Evolutionary conservation across 768 basidiomycete species (phyloP).

Genomic region (Lanmaoa pseudosensibilis): DNA sequence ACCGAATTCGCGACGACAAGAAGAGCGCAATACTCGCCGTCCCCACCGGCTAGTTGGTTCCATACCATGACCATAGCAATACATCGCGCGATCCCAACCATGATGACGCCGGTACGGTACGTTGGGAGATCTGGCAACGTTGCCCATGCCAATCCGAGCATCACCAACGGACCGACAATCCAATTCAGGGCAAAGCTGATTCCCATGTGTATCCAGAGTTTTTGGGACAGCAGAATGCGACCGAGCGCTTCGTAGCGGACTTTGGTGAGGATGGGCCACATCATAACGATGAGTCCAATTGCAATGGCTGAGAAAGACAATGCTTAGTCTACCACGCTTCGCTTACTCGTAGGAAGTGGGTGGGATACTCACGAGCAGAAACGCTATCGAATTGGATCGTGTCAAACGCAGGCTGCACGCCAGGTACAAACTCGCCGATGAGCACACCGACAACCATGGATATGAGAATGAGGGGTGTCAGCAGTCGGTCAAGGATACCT

Average conservation of each 20-base stretch:
- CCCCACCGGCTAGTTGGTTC: constrained; percentile 72
- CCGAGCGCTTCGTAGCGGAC: constrained; percentile 77
- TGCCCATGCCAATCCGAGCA: constrained; percentile 86
- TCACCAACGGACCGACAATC: constrained; percentile 77
- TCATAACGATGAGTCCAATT: constrained; percentile 81
- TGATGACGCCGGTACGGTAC: constrained; percentile 76
- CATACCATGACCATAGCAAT: constrained; percentile 78
- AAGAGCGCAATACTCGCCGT: constrained; percentile 72
- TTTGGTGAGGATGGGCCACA: constrained; percentile 81
- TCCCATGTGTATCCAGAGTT: constrained; percentile 65
- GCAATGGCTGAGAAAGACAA: constrained; percentile 58
- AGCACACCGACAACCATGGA: constrained; percentile 76
- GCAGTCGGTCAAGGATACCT: constrained; percentile 54
- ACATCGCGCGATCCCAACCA: constrained; percentile 56
- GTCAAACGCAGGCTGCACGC: constrained; percentile 61
- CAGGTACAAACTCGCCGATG: constrained; percentile 65
- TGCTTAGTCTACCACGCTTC: background rate
- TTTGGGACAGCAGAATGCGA: constrained; percentile 47
- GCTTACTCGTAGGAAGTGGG: background rate
- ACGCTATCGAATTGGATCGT: constrained; percentile 65
- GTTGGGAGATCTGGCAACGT: constrained; percentile 76
- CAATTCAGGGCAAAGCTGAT: constrained; percentile 75
- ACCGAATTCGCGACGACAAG: constrained; percentile 79
- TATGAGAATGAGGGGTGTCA: constrained; percentile 65
- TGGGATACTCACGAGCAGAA: constrained; percentile 66